Percentiles rank a stretch among this genome's conserved stretches.
phyloP scores from a whole-genome alignment of 2,329 filamentous ascomycete genomes.

The Bipolaris victoriae region DNA sequence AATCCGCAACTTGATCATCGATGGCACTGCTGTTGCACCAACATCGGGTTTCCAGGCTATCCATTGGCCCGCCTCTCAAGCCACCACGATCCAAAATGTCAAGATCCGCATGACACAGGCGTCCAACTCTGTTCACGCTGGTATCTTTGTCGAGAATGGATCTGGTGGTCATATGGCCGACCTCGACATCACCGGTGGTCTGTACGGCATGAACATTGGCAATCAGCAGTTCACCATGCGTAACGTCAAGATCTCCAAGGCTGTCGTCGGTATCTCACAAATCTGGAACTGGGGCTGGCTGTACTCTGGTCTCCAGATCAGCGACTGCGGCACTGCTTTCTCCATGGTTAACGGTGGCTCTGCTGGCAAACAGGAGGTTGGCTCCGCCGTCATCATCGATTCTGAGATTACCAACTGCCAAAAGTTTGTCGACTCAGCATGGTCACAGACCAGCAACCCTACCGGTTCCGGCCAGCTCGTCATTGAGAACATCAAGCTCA shows the following conservation, averaged over 20 bases:
- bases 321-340: slow-evolving; percentile 61
- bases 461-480: slow-evolving; percentile 59
- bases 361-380: slow-evolving; percentile 51
- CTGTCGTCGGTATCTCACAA: slow-evolving; percentile 61
- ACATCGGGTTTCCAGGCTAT: slow-evolving; percentile 55
- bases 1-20: slow-evolving; percentile 69
- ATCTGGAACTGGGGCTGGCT: slow-evolving; percentile 68
- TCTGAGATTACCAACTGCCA: slow-evolving; percentile 58
- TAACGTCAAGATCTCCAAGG: slow-evolving; percentile 61
- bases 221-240: slow-evolving; percentile 65
- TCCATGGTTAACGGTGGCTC: slow-evolving; percentile 52
- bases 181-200: slow-evolving; percentile 53
- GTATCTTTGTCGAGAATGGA: slow-evolving; percentile 56
- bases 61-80: slow-evolving; percentile 57
- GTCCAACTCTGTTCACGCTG: slow-evolving; percentile 56
- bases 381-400: slow-evolving; percentile 65
- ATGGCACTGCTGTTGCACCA: slow-evolving; percentile 60
- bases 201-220: slow-evolving; percentile 52
- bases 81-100: slow-evolving; percentile 56
- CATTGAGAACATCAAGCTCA: slow-evolving; percentile 60
- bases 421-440: slow-evolving; percentile 58
- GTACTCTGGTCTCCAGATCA: slow-evolving; percentile 59
- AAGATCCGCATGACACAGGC: slow-evolving; percentile 51
- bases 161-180: slow-evolving; percentile 57
- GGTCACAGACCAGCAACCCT: slow-evolving; percentile 47